These are phyloP conservation scores for Solanum infundibuliforme DNA, from an alignment of 257 asterid species.

Conservation along the genomic window DNA sequence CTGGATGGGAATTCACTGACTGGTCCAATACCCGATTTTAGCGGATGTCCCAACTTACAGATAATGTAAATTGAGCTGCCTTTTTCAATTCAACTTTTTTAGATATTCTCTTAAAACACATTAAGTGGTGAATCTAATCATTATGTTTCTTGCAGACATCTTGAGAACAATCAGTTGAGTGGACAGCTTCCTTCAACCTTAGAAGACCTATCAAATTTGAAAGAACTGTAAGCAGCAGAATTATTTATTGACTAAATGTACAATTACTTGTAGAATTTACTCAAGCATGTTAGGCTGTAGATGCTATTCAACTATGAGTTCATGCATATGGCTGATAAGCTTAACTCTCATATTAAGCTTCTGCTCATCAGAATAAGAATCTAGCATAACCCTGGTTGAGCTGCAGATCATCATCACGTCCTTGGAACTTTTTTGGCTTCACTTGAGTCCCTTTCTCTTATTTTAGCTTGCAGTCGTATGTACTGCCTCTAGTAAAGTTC, in stretches of 20 bases:
- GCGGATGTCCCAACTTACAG: constrained; percentile 73
- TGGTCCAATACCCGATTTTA: constrained; percentile 88
- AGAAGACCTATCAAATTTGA: constrained; percentile 49
- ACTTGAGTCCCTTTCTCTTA: neutral
- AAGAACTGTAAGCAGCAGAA: constrained; percentile 62
- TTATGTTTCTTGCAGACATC: constrained; percentile 51
- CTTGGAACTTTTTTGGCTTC: neutral
- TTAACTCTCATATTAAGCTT: neutral
- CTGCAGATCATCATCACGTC: neutral
- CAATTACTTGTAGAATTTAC: neutral
- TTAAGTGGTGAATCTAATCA: constrained; percentile 2
- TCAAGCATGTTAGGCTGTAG: neutral
- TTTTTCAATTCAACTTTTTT: neutral
- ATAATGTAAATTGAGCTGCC: constrained; percentile 33
- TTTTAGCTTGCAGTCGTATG: neutral
- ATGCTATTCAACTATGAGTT: neutral
- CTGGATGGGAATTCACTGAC: constrained; percentile 74
- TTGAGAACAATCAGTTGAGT: constrained; percentile 65
- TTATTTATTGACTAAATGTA: neutral
- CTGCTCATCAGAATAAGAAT: neutral
- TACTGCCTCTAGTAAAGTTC: neutral
- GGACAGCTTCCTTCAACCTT: constrained; percentile 72
- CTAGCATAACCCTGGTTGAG: neutral
- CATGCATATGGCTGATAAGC: neutral
- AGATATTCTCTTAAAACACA: neutral